Evolutionary conservation across 2,329 filamentous ascomycete species (phyloP), one percentile per base, ranked within the genome.

Genomic region (Aureobasidium sp.): DNA sequence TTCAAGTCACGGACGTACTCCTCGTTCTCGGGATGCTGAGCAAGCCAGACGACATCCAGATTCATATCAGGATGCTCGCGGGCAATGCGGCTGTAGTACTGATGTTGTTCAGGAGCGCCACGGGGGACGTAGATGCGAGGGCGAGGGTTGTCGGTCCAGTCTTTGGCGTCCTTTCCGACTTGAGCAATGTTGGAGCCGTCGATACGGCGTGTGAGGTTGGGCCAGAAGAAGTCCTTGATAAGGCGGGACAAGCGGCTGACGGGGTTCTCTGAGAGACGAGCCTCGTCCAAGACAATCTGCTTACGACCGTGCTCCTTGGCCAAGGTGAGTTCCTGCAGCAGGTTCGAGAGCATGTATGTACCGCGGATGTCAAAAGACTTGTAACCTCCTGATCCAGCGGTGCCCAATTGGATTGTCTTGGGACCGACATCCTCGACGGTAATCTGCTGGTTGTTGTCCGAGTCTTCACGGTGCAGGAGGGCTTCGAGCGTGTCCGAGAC

Each of bases 291-390:
- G 59, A 97, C 85, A 68, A 97, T 93, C 71, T 91, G 87, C 75
- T 91, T 91, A 64, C 90, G 87, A 63, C 91, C 91, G 71, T 91
- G 92, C 72, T 95, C 89, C 79, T 96, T 88, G 66, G 94, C 94
- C 67, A 97, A 82, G 1, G 89, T 94, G 66, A 99, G 83, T 76
- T 99, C 94, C 76, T 99, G 94, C 44, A 97, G 81, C 49, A 97
- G 84, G 73, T 97, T 99, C 65, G 93, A 96, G 63, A 99, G 83
- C 88, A 96, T 95, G 75, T 99, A 99, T 36, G 91, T 97, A 69
- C 94, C 94, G 66, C 93, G 89, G 65, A 99, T 85, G 72, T 97
- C 92, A 74, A 93, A 91, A 65, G 86, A 86, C 70, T 92, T 93
- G 78, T 89, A 85, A 45, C 92, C 93, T 67, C 89, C 90, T 41